A percentile compares a stretch with the other conserved stretches of the same genome.
phyloP scores from a whole-genome alignment of 352 stramenopile species.

The Phytophthora aleatoria region DNA sequence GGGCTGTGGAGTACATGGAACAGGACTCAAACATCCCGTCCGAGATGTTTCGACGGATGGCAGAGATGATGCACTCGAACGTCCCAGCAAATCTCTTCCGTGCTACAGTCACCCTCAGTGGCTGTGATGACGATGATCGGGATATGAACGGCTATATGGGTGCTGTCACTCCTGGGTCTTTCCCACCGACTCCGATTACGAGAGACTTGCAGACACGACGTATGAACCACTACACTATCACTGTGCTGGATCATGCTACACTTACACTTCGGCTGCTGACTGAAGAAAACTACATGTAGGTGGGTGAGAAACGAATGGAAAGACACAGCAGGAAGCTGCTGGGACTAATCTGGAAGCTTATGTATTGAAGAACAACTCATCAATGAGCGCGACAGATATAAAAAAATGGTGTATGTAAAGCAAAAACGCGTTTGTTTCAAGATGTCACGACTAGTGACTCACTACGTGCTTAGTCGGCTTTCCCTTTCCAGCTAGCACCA shows the following conservation, averaged over 20 bases:
- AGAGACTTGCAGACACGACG: slow-evolving; percentile 71
- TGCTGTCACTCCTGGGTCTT: slow-evolving; percentile 72
- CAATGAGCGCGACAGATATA: no score
- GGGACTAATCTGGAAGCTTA: slow-evolving; percentile 10
- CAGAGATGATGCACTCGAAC: slow-evolving; percentile 81
- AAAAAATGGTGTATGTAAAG: no score
- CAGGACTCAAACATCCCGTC: slow-evolving; percentile 64
- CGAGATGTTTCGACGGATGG: slow-evolving; percentile 71
- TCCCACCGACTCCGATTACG: slow-evolving; percentile 82
- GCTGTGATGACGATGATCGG: slow-evolving; percentile 18
- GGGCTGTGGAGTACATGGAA: slow-evolving; percentile 84
- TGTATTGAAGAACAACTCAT: slow-evolving; percentile 20
- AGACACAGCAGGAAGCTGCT: no score
- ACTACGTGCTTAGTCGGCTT: slow-evolving; percentile 16
- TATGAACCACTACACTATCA: slow-evolving; percentile 78
- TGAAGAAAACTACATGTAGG: slow-evolving; percentile 36
- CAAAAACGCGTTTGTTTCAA: background rate
- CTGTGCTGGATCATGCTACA: slow-evolving; percentile 77
- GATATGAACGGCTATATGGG: slow-evolving; percentile 48
- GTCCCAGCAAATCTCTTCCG: slow-evolving; percentile 81
- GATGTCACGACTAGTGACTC: background rate
- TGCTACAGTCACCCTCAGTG: slow-evolving; percentile 55
- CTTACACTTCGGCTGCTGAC: slow-evolving; percentile 62
- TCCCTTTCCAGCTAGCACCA: slow-evolving; percentile 29
- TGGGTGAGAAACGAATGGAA: background rate